phyloP scores from a whole-genome alignment of 768 basidiomycete genomes.

The Dendrothele bispora region DNA sequence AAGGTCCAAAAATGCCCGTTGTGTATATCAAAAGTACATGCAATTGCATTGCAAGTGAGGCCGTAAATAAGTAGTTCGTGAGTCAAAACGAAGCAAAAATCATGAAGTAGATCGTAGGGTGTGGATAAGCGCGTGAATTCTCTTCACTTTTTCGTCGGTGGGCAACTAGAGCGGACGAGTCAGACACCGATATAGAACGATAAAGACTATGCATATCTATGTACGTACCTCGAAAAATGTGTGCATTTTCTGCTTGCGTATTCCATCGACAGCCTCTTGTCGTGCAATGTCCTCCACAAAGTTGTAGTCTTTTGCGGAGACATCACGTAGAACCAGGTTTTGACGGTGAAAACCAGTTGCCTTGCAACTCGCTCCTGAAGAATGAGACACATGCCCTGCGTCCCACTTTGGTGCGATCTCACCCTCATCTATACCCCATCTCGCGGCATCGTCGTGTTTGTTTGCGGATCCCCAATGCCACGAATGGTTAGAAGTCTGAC shows the following conservation, averaged over 20 bases:
- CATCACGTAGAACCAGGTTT: neutral
- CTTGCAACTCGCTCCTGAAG: neutral
- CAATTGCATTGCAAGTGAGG: no score
- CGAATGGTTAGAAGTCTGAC: no score
- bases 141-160: constrained; percentile 50
- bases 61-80: no score
- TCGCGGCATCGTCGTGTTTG: neutral
- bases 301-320: constrained; percentile 10
- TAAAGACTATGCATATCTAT: neutral
- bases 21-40: neutral
- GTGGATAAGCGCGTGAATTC: constrained; percentile 50
- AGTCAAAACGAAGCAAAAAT: no score
- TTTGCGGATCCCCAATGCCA: neutral
- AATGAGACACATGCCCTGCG: neutral
- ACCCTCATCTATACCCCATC: neutral
- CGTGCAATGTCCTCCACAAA: constrained; percentile 51
- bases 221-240: constrained; percentile 47
- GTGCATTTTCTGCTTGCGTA: constrained; percentile 46
- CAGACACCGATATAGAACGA: neutral
- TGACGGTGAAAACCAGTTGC: neutral
- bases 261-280: constrained; percentile 34
- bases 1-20: no score
- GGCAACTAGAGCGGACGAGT: constrained; percentile 41
- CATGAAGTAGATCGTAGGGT: constrained; percentile 13
- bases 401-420: no score